Evolutionary conservation across 129 eudicot species (phyloP).

Genomic region (Apium graveolens): DNA sequence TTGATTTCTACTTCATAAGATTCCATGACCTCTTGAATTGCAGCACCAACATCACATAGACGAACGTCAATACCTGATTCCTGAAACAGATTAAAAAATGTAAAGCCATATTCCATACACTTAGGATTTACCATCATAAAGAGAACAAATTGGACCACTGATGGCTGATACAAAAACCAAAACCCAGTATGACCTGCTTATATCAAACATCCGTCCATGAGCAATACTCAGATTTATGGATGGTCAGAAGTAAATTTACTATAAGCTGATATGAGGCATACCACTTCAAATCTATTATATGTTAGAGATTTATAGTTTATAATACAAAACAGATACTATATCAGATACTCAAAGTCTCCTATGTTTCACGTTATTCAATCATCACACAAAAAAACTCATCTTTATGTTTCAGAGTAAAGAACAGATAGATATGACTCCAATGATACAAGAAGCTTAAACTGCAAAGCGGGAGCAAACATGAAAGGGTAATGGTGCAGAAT

Average conservation of each 20-base stretch:
- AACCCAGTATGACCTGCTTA: neutral
- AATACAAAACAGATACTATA: too few species aligned
- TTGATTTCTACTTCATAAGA: conserved; percentile 98
- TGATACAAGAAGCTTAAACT: neutral
- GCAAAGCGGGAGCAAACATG: neutral
- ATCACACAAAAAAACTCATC: neutral
- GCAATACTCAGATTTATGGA: neutral
- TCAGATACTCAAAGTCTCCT: neutral
- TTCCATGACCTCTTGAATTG: conserved; percentile 99
- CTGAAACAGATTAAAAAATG: conserved; percentile 27
- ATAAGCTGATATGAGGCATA: neutral
- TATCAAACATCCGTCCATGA: neutral
- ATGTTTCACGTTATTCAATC: too few species aligned
- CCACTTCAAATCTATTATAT: neutral
- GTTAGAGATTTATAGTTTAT: neutral
- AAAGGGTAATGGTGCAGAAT: too few species aligned
- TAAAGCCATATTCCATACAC: conserved; percentile 1
- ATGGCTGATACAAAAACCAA: neutral
- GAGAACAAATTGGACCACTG: neutral
- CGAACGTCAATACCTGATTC: conserved; percentile 99
- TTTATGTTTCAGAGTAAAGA: neutral
- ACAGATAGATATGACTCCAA: neutral
- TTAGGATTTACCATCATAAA: neutral
- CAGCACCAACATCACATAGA: conserved; percentile 94
- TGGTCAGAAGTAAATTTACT: neutral